Evolutionary conservation across 2,329 filamentous ascomycete species (phyloP).

Genomic region (Didymella glomerata): DNA sequence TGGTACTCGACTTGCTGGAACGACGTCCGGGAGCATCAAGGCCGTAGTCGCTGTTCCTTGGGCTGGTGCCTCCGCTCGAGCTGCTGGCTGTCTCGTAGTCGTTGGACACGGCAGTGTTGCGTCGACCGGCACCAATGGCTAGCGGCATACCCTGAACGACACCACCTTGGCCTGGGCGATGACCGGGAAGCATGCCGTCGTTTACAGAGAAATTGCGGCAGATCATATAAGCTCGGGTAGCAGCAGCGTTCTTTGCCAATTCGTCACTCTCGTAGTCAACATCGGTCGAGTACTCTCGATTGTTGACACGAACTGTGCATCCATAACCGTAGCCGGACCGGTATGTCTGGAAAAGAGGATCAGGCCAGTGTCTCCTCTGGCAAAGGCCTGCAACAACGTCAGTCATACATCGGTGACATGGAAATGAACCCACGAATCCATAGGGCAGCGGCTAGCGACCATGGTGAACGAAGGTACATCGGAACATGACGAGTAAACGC

Average conservation of each 20-base stretch:
- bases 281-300: constrained; percentile 94
- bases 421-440: background rate
- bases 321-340: constrained; percentile 78
- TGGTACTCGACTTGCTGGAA: constrained; percentile 48
- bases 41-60: constrained; percentile 57
- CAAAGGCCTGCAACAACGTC: constrained; percentile 75
- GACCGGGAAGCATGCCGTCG: constrained; percentile 80
- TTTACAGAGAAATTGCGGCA: constrained; percentile 98
- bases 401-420: constrained; percentile 31
- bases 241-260: constrained; percentile 89
- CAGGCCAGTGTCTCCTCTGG: constrained; percentile 90
- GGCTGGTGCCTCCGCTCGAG: constrained; percentile 65
- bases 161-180: constrained; percentile 62
- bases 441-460: background rate
- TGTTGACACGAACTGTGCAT: constrained; percentile 93
- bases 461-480: background rate
- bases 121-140: constrained; percentile 68
- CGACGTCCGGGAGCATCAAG: constrained; percentile 50
- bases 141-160: constrained; percentile 69
- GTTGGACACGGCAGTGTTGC: constrained; percentile 56
- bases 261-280: constrained; percentile 81
- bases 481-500: background rate
- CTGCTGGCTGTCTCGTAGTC: constrained; percentile 62
- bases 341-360: constrained; percentile 88
- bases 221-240: constrained; percentile 96